Evolutionary conservation across 2,329 filamentous ascomycete genomes (phyloP).

Genomic region (Ophiostoma fasciatum): DNA sequence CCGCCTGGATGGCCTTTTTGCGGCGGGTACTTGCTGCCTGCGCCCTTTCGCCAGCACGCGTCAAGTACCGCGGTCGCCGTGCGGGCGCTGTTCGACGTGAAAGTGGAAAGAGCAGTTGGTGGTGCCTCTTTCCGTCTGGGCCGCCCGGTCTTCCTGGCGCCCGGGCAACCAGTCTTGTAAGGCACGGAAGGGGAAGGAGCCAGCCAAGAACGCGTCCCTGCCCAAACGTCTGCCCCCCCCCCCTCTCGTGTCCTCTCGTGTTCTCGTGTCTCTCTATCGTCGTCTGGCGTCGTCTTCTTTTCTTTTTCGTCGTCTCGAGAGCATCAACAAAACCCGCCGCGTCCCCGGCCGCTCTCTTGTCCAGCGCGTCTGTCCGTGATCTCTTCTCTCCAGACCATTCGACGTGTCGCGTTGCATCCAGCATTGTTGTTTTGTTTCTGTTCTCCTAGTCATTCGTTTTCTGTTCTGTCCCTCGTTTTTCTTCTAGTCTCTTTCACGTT

Average conservation of each 20-base stretch:
- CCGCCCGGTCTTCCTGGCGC: not conserved
- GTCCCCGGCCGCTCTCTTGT: not conserved
- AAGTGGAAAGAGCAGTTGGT: constrained; percentile 4
- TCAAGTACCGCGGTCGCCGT: constrained; percentile 3
- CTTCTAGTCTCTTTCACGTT: not conserved
- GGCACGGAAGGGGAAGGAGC: constrained; percentile 6
- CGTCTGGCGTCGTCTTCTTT: no score
- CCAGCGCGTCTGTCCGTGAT: no score
- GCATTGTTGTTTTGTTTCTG: no score
- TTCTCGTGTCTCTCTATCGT: no score
- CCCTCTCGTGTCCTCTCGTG: no score
- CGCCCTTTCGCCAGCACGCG: not conserved
- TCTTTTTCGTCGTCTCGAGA: not conserved
- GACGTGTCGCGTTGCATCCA: no score
- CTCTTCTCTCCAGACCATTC: no score
- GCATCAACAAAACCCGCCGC: constrained; percentile 1
- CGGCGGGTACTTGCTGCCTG: not conserved
- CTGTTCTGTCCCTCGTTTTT: not conserved
- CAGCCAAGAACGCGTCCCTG: constrained; percentile 3
- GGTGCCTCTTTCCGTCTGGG: constrained; percentile 7
- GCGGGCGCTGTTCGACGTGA: not conserved
- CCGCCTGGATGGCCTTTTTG: constrained; percentile 3
- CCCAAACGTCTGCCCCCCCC: not conserved
- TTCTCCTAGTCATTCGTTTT: not conserved
- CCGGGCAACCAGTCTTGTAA: constrained; percentile 7